These are phyloP conservation scores for Cicer pinnatifidum DNA, from an alignment of 306 rosid species.

Conservation along the genomic window DNA sequence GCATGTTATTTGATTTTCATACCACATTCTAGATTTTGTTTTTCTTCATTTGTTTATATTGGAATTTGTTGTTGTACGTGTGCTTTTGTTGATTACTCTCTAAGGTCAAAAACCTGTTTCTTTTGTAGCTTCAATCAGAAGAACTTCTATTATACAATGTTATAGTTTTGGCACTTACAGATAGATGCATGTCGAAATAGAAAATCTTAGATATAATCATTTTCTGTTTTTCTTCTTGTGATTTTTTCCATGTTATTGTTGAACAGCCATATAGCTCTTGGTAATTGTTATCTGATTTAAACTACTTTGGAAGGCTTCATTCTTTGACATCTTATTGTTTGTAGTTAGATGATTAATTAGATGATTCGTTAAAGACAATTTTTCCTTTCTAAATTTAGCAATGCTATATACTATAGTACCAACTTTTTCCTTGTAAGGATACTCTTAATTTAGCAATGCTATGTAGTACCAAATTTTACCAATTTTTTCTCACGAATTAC, in stretches of 20 bases:
- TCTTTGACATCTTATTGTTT: slow-evolving; percentile 19
- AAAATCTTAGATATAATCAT: slow-evolving; percentile 32
- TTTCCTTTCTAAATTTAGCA: slow-evolving; percentile 13
- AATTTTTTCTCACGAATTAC: no score
- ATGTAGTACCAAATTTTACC: no score
- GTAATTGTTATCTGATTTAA: background rate
- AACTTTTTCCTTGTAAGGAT: slow-evolving; percentile 14
- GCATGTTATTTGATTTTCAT: slow-evolving; percentile 73
- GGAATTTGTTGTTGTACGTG: slow-evolving; percentile 69
- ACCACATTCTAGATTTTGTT: slow-evolving; percentile 68
- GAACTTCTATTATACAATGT: slow-evolving; percentile 54
- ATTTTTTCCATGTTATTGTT: background rate
- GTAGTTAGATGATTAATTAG: slow-evolving; percentile 33
- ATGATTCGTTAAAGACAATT: slow-evolving; percentile 12
- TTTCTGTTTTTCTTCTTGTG: background rate
- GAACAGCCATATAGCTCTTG: slow-evolving; percentile 24
- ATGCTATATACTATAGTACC: no score
- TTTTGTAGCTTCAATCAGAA: slow-evolving; percentile 55
- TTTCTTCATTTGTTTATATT: slow-evolving; percentile 73
- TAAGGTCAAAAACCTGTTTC: slow-evolving; percentile 55
- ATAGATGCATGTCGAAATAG: slow-evolving; percentile 49
- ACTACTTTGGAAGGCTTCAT: slow-evolving; percentile 3
- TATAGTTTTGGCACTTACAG: slow-evolving; percentile 54
- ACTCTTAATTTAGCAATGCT: background rate
- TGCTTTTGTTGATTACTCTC: slow-evolving; percentile 47